These are phyloP conservation scores for Suillus weaverae DNA, from an alignment of 768 basidiomycete genomes.

Conservation along the genomic window DNA sequence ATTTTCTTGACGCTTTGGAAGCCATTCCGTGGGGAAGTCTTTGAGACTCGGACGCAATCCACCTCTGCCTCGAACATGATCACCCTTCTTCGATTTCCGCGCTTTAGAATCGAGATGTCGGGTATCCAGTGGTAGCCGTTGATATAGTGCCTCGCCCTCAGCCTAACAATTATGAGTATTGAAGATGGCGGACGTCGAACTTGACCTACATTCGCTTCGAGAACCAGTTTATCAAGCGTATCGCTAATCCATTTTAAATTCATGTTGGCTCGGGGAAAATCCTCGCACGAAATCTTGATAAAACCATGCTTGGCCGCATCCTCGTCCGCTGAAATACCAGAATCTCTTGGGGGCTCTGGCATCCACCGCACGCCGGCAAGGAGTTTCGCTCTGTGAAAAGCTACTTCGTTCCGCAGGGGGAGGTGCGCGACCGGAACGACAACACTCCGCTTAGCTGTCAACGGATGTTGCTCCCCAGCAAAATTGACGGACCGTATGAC, in stretches of 20 bases:
- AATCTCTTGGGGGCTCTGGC: constrained; percentile 66
- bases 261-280: constrained; percentile 78
- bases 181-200: constrained; percentile 8
- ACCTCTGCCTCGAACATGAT: constrained; percentile 56
- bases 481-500: constrained; percentile 76
- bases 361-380: constrained; percentile 90
- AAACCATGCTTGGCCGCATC: constrained; percentile 67
- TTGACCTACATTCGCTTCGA: constrained; percentile 80
- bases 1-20: constrained; percentile 40
- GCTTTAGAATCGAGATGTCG: constrained; percentile 76
- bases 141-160: constrained; percentile 44
- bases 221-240: constrained; percentile 71
- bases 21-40: constrained; percentile 88
- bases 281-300: constrained; percentile 89
- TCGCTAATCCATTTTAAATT: constrained; percentile 97
- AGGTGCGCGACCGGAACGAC: constrained; percentile 75
- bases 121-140: constrained; percentile 75
- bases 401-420: constrained; percentile 60
- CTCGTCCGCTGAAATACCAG: constrained; percentile 49
- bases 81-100: constrained; percentile 72
- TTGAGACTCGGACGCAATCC: constrained; percentile 60
- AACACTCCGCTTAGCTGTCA: constrained; percentile 65
- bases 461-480: constrained; percentile 75
- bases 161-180: constrained; percentile 21
- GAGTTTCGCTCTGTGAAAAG: constrained; percentile 83